Conservation (phyloP, 2,329 filamentous ascomycete genomes). For the Xylariaceae sp. region DNA sequence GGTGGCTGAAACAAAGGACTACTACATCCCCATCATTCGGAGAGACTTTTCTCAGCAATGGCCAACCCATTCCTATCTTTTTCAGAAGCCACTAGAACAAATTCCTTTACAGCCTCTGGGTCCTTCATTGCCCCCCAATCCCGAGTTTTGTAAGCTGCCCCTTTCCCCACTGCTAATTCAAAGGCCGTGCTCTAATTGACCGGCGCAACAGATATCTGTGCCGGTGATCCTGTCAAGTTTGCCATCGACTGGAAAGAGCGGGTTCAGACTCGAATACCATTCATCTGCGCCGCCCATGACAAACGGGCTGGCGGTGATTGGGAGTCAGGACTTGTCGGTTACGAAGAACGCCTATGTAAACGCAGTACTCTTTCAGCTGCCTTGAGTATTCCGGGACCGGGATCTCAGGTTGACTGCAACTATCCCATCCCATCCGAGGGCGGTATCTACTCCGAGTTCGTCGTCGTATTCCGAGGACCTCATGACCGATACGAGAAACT, state of each 20-base stretch:
- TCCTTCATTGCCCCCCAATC: conserved; percentile 34
- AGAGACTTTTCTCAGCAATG: conserved; percentile 50
- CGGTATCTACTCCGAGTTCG: conserved; percentile 63
- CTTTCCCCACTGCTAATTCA: background rate
- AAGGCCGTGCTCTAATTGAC: conserved; percentile 18
- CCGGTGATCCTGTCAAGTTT: conserved; percentile 55
- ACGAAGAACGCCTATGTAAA: conserved; percentile 68
- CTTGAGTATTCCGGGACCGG: conserved; percentile 55
- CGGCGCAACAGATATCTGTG: conserved; percentile 40
- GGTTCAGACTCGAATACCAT: conserved; percentile 47
- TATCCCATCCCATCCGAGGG: conserved; percentile 69
- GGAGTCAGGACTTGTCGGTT: conserved; percentile 59
- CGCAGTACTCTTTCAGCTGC: conserved; percentile 68
- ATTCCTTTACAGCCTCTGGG: conserved; percentile 37
- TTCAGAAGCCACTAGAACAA: conserved; percentile 46
- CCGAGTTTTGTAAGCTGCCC: conserved; percentile 39
- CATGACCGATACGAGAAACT: conserved; percentile 59
- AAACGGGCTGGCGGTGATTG: conserved; percentile 74
- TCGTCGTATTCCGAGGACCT: conserved; percentile 69
- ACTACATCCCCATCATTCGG: conserved; percentile 61
- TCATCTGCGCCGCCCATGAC: conserved; percentile 71
- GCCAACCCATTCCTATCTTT: conserved; percentile 55
- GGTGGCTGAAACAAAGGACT: conserved; percentile 66
- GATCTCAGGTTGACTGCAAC: conserved; percentile 43
- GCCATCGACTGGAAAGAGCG: conserved; percentile 54